A percentile compares a stretch with the other conserved stretches of the same genome.
These are phyloP conservation scores for Xylariaceae sp. DNA, from an alignment of 2,329 filamentous ascomycete species.

Conservation along the genomic window DNA sequence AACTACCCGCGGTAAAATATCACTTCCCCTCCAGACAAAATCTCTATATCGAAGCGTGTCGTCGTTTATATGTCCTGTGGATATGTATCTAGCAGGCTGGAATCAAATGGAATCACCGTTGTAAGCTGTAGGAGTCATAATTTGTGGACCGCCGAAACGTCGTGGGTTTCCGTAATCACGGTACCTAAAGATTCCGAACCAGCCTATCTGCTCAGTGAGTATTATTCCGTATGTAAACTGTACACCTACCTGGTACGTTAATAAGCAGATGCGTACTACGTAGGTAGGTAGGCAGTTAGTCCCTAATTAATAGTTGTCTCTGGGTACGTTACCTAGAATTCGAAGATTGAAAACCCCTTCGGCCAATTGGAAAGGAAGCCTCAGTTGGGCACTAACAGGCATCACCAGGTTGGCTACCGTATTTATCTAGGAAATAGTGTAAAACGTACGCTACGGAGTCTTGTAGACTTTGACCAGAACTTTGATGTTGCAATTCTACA, in stretches of 20 bases:
- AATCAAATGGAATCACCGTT: background rate
- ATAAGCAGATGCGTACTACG: background rate
- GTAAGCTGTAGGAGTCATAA: background rate
- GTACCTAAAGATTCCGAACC: background rate
- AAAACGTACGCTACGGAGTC: background rate
- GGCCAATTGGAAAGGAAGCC: constrained; percentile 11
- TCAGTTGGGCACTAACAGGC: constrained; percentile 3
- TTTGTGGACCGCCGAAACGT: background rate
- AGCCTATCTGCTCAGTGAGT: too few relatives aligned
- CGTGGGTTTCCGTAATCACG: background rate
- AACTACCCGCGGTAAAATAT: too few relatives aligned
- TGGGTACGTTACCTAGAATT: background rate
- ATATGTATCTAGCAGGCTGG: background rate
- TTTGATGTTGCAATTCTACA: background rate
- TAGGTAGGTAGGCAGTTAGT: background rate
- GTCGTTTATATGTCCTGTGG: too few relatives aligned
- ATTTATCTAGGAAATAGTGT: background rate
- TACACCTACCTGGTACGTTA: too few relatives aligned
- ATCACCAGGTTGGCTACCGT: background rate
- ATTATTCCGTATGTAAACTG: too few relatives aligned
- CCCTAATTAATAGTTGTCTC: background rate
- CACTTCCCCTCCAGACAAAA: too few relatives aligned
- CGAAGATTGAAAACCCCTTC: constrained; percentile 1
- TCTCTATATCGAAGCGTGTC: too few relatives aligned
- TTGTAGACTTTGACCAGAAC: background rate